phyloP scores from a whole-genome alignment of 495 filamentous ascomycete genomes.

The Xylaria castorea region DNA sequence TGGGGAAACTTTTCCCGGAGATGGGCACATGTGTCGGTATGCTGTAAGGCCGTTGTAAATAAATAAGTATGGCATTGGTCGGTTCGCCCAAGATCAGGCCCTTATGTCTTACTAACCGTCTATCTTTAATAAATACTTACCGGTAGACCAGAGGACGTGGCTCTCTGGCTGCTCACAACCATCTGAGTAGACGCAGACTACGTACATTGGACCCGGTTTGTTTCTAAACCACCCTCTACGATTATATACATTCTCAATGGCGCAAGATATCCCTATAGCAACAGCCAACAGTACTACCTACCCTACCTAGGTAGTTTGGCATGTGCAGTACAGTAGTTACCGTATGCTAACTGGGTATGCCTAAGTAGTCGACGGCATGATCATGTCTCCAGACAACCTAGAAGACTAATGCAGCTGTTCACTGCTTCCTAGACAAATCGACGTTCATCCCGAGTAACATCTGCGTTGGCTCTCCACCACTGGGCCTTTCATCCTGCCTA shows the following conservation, averaged over 20 bases:
- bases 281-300: constrained; percentile 6
- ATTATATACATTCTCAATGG: constrained; percentile 1
- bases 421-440: constrained; percentile 8
- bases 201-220: neutral
- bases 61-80: constrained; percentile 4
- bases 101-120: constrained; percentile 5
- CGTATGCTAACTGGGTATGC: neutral
- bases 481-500: neutral
- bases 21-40: neutral
- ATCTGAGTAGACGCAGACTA: neutral
- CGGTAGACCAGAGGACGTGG: neutral
- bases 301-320: neutral
- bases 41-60: neutral
- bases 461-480: constrained; percentile 17
- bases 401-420: neutral
- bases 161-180: neutral
- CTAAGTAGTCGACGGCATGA: constrained; percentile 13
- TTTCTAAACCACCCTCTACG: neutral
- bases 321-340: constrained; percentile 8
- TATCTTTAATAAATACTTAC: neutral
- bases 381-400: constrained; percentile 4
- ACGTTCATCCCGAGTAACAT: neutral
- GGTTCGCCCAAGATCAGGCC: neutral
- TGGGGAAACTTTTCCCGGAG: constrained; percentile 4
- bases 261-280: constrained; percentile 18